Evolutionary conservation across 129 eudicot species (phyloP).

Genomic region (Oenanthe sinensis): DNA sequence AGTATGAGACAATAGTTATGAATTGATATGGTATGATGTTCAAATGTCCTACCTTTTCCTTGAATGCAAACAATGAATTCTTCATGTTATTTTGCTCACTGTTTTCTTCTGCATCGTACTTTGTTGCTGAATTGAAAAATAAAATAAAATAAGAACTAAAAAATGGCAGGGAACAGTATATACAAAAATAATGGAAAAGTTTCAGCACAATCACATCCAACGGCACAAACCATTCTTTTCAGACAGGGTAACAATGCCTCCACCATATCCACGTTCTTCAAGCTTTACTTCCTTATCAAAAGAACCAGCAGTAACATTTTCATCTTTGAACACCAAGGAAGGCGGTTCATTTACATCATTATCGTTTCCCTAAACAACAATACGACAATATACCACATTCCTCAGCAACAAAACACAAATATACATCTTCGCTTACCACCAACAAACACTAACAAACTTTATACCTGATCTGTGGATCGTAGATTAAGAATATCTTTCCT

Average conservation of each 20-base stretch:
- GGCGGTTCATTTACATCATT: conserved; percentile 53
- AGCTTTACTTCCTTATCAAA: conserved; percentile 13
- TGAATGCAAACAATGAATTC: conserved; percentile 14
- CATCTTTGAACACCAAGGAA: conserved; percentile 58
- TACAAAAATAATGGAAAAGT: neutral
- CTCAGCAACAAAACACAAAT: neutral
- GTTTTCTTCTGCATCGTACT: conserved; percentile 21
- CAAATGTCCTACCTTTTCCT: conserved; percentile 30
- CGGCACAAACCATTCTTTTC: conserved; percentile 33
- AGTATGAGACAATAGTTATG: neutral
- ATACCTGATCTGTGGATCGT: conserved; percentile 61
- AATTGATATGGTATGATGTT: neutral
- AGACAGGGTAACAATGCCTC: conserved; percentile 13
- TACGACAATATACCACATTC: conserved; percentile 1
- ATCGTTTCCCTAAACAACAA: conserved; percentile 41
- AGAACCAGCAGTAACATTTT: conserved; percentile 21
- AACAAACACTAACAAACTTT: neutral
- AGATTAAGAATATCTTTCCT: conserved; percentile 52
- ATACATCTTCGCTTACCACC: neutral
- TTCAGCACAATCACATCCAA: conserved; percentile 3
- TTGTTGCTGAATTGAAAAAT: conserved; percentile 29
- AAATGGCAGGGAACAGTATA: neutral
- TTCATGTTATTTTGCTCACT: conserved; percentile 24
- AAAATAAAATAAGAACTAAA: conserved; percentile 7
- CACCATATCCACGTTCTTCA: conserved; percentile 19